phyloP scores from a whole-genome alignment of 257 asterid genomes.

The Solanum piurae region DNA sequence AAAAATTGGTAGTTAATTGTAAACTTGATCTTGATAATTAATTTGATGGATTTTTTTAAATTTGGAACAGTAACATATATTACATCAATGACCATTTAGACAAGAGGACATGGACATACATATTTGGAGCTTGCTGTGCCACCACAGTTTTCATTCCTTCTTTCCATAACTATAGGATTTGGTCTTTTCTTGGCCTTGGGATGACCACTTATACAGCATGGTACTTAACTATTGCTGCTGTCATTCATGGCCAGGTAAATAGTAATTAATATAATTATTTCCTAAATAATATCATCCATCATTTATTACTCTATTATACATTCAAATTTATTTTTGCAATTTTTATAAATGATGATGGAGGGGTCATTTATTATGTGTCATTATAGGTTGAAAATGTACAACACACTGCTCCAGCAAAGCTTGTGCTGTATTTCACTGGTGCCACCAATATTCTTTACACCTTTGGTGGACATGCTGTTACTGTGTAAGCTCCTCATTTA shows the following conservation, averaged over 20 bases:
- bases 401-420: constrained; percentile 72
- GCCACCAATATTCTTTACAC: constrained; percentile 94
- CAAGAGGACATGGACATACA: constrained; percentile 98
- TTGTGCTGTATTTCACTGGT: constrained; percentile 87
- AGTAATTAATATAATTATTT: constrained; percentile 11
- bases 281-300: background rate
- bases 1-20: background rate
- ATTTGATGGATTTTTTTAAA: background rate
- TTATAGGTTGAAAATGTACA: constrained; percentile 55
- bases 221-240: constrained; percentile 72
- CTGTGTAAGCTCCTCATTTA: constrained; percentile 56
- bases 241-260: constrained; percentile 74
- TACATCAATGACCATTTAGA: constrained; percentile 84
- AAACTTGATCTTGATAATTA: background rate
- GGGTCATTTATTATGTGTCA: background rate
- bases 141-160: constrained; percentile 94
- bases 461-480: constrained; percentile 97
- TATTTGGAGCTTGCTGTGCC: constrained; percentile 98
- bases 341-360: background rate
- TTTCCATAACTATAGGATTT: constrained; percentile 84
- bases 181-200: constrained; percentile 96
- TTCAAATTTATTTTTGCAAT: background rate
- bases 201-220: constrained; percentile 98
- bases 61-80: constrained; percentile 60
- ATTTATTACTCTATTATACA: background rate